Evolutionary conservation across 1,139 yeast species (phyloP).

Genomic region (Wickerhamomyces sp.): DNA sequence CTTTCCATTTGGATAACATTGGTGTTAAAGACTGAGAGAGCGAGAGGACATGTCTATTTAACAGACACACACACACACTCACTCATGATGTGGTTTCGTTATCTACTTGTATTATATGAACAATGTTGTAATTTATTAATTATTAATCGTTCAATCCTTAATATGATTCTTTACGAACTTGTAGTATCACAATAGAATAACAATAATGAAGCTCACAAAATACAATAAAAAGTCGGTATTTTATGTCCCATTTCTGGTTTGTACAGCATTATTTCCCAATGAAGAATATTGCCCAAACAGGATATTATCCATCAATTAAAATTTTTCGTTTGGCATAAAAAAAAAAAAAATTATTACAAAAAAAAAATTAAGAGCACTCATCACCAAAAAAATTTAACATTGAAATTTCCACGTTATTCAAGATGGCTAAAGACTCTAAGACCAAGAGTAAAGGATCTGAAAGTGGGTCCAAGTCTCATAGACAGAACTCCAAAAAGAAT

Average conservation of each 20-base stretch:
- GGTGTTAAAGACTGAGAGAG: conserved; percentile 18
- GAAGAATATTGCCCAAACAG: not conserved
- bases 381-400: too few relatives aligned
- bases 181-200: too few relatives aligned
- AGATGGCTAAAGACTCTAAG: conserved; percentile 16
- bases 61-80: too few relatives aligned
- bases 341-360: not conserved
- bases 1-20: conserved; percentile 14
- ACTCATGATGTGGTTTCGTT: too few relatives aligned
- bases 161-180: too few relatives aligned
- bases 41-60: too few relatives aligned
- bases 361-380: not conserved
- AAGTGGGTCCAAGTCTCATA: not conserved
- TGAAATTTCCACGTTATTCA: not conserved
- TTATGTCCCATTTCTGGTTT: not conserved
- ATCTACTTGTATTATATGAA: too few relatives aligned
- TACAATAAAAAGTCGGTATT: not conserved
- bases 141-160: too few relatives aligned
- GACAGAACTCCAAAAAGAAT: conserved; percentile 4
- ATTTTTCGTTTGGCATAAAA: not conserved
- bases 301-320: conserved; percentile 1
- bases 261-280: conserved; percentile 7
- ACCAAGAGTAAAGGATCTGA: conserved; percentile 6
- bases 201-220: too few relatives aligned
- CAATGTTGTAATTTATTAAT: not conserved